phyloP scores from a whole-genome alignment of 345 rosid species.

The Rhodomyrtus tomentosa region DNA sequence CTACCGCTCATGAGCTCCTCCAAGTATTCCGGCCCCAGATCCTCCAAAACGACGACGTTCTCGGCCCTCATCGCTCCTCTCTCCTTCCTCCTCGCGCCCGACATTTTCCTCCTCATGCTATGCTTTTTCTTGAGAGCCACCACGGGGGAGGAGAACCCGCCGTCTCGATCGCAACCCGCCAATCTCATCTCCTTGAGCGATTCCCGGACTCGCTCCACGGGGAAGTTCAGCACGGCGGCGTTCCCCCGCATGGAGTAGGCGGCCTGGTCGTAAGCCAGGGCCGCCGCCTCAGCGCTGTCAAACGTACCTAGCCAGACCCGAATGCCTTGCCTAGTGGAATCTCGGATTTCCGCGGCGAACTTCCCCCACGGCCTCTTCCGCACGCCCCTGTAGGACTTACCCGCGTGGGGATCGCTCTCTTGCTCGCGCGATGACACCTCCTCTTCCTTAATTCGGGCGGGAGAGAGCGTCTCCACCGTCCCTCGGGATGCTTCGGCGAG shows the following conservation, averaged over 20 bases:
- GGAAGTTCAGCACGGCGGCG: slow-evolving; percentile 66
- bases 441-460: slow-evolving; percentile 22
- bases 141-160: slow-evolving; percentile 81
- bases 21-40: slow-evolving; percentile 67
- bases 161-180: slow-evolving; percentile 14
- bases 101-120: slow-evolving; percentile 48
- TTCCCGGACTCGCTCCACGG: slow-evolving; percentile 49
- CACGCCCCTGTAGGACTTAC: slow-evolving; percentile 63
- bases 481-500: slow-evolving; percentile 33
- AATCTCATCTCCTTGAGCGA: slow-evolving; percentile 48
- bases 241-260: slow-evolving; percentile 74
- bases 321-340: slow-evolving; percentile 55
- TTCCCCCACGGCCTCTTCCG: slow-evolving; percentile 87
- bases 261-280: slow-evolving; percentile 78
- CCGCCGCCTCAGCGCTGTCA: slow-evolving; percentile 80
- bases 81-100: background rate
- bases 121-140: slow-evolving; percentile 79
- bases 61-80: slow-evolving; percentile 28
- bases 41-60: slow-evolving; percentile 62
- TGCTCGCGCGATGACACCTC: slow-evolving; percentile 30
- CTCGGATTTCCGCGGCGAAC: slow-evolving; percentile 83
- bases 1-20: slow-evolving; percentile 43
- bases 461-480: slow-evolving; percentile 3
- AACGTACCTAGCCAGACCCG: slow-evolving; percentile 91
- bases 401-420: slow-evolving; percentile 14